Base-by-base conservation (phyloP, 2,329 filamentous ascomycete genomes). In the Xylaria multiplex region DNA sequence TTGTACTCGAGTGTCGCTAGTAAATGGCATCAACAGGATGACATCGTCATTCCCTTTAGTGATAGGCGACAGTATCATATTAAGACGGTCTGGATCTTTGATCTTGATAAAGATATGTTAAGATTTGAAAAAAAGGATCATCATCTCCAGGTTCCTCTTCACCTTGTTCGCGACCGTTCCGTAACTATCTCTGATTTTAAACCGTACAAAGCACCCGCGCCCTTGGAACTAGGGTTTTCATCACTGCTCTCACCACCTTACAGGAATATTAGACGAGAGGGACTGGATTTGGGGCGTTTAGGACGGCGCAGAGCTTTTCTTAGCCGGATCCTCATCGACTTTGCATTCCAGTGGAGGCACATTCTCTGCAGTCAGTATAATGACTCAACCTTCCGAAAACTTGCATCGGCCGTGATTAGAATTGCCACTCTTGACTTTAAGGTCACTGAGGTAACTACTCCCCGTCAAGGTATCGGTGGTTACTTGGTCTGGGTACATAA, bases 341-440 rank as follows among this genome's bases (percentile, higher is more conserved):
- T 52, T 11, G 30, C 14, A 37, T 35, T 37, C 11, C 49, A 52
- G 16, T 52, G 49, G 49, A 52, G 49, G 30, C 30, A 37, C 49
- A 22, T 52, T 35, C 30, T 52, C 11, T 19, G 49, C 27, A 30
- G 30, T 4, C 49, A 6, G 49, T 52, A 52, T 30, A 35, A 35
- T 52, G 9, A 52, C 16, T 19, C 16, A 35, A 52, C 49, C 5
- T 52, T 52, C 30, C 16, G 30, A 6, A 52, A 37, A n/a, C 11
- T 52, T 37, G 49, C 30, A 3, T 19, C 2, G 4, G 49, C 49
- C 6, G 35, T 52, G 19, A 19, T 52, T 35, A 35, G 49, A 16
- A 52, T 52, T 52, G 49, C 16, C 19, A 52, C 49, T 9, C 19
- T 52, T 16, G 30, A 37, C 14, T 52, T 52, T n/a, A 35, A 19